Evolutionary conservation across 2,329 filamentous ascomycete species (phyloP), one percentile per base, ranked within the genome.

Genomic region (Clonostachys byssicola): DNA sequence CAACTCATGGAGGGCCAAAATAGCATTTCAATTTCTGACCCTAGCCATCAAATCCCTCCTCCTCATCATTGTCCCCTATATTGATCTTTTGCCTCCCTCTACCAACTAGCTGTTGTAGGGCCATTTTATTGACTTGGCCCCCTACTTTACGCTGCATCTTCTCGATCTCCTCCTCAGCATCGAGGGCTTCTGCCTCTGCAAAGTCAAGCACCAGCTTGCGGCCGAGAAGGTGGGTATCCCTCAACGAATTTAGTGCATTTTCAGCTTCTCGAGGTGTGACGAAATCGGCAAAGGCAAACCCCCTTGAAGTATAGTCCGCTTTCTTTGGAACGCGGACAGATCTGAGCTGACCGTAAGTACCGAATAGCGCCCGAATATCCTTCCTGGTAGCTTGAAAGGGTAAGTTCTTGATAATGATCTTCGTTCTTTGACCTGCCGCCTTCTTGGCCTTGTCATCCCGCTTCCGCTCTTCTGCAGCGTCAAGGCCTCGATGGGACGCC

Each of bases 111-210:
- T 90, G 86, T 71, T 95, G 90, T 61, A 96, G 74, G 58, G 89
- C 88, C 60, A 97, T 87, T 72, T 92, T 94, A 72, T 95, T 89
- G 65, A 88, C 82, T 72, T 97, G 92, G 51, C 86, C 83, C 52
- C 89, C 89, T 62, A 95, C 87, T 78, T 96, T 99, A 78, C 89
- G 88, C 71, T 95, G 89, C 87, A 99, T 96, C 73, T 90, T 92
- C 65, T 88, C 86, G 63, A 99, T 94, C 71, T 97, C 92, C 68
- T 92, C 90, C 73, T 99, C 94, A 4, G 94, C 86, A 71, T 97
- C 92, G 55, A 94, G 78, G 38, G 89, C 81, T 59, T 97, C 94
- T 54, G 86, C 88, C 60, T 90, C 86, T 38, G 92, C 92, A 71
- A 91, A 97, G 64, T 96, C 89, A 51, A 99, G 77, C 47, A 97